A percentile compares a stretch with the other conserved stretches of the same genome.
Evolutionary conservation across 139 green algal genomes (phyloP).

Genomic region (Parachlorella kessleri): DNA sequence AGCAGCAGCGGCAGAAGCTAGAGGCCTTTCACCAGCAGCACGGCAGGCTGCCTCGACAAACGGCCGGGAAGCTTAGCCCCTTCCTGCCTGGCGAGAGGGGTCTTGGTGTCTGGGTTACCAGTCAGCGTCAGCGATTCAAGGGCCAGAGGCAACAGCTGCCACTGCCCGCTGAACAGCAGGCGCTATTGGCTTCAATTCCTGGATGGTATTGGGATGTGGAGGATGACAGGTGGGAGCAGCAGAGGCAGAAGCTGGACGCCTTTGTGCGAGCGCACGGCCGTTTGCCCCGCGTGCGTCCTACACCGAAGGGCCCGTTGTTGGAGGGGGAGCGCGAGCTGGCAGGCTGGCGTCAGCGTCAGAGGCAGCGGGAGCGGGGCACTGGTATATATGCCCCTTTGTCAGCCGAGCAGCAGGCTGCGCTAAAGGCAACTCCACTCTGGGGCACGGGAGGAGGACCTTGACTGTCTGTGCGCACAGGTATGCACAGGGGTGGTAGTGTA

Average conservation of each 20-base stretch:
- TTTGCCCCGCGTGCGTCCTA: not conserved
- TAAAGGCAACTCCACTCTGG: too few relatives aligned
- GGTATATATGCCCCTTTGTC: not conserved
- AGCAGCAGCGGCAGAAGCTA: not conserved
- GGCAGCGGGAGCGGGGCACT: not conserved
- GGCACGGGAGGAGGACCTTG: too few relatives aligned
- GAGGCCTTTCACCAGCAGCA: not conserved
- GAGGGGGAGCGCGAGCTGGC: not conserved
- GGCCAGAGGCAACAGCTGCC: not conserved
- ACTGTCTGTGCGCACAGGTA: too few relatives aligned
- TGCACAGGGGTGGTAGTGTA: too few relatives aligned
- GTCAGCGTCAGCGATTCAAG: not conserved
- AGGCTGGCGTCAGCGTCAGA: not conserved
- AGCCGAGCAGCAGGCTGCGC: not conserved
- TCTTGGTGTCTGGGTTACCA: not conserved
- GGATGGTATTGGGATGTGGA: not conserved
- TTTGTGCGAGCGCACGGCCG: not conserved
- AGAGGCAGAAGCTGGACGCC: not conserved
- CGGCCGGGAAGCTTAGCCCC: too few relatives aligned
- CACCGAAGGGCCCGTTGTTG: not conserved
- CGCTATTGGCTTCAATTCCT: not conserved
- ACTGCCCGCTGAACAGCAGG: not conserved
- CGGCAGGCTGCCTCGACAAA: not conserved
- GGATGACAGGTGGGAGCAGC: not conserved
- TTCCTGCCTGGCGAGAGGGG: not conserved